Base-by-base conservation (phyloP, 2,329 filamentous ascomycete species). In the Ophiostoma tasmaniense region DNA sequence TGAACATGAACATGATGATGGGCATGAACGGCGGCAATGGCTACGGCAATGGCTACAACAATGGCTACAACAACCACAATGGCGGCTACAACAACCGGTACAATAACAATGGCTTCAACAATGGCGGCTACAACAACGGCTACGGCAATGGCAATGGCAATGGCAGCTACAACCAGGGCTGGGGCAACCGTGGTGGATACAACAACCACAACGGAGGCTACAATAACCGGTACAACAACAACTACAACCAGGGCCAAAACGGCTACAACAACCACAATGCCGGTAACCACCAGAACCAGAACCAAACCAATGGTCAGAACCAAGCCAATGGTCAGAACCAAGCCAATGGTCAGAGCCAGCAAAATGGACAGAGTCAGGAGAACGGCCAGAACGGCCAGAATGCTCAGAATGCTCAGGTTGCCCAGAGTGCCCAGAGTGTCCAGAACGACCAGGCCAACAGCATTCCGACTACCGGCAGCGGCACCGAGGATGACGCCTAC, bases 401-500 rank as follows among this genome's bases (percentile, higher is more conserved):
- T 7, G 25, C 13, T 17, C 55, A 64, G 61, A 35, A 20, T 11
- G 59, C 30, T 28, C 55, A 33, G 25, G 20, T 7, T 1, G 55
- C 13, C 10, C 55, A 64, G 61, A 68, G 55, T 11, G 62, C 35
- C 64, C 77, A 76, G 72, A 64, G 17, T 17, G 59, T 14, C 28
- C 55, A 35, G 25, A 62, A 35, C 8, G 28, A 13, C 17, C 59
- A 39, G n/a, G 66, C 52, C 22, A 35, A 25, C n/a, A 65, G 22
- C 37, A 45, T n/a, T 22, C 61, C 33, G n/a, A 22, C n/a, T 6
- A 45, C 20, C 17, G 68, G n/a, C 20, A 66, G 37, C 78, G 77
- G 28, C 61, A 52, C 87, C 72, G 92, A 96, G 69, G 93, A 96
- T 70, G 92, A 93, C 71, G 91, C 95, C 7, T 99, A 99, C 80